Evolutionary conservation across 1,139 yeast genomes (phyloP).

Genomic region (Protomyces macrosporus): DNA sequence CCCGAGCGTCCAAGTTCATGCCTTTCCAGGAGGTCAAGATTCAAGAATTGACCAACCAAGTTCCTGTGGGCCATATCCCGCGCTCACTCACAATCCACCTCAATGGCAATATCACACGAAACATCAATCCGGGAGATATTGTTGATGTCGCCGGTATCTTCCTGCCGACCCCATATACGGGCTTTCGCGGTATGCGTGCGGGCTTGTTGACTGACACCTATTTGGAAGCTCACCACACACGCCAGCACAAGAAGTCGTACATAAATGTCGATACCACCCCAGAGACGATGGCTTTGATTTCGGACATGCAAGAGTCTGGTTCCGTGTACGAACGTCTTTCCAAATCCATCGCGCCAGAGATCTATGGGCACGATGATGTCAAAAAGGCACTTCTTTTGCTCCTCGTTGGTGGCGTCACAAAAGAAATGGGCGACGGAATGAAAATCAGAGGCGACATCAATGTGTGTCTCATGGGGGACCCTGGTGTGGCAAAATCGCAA

Average conservation of each 20-base stretch:
- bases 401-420: conserved; percentile 92
- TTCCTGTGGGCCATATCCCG: conserved; percentile 97
- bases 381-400: conserved; percentile 81
- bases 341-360: conserved; percentile 93
- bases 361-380: conserved; percentile 88
- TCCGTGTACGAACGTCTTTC: conserved; percentile 77
- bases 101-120: conserved; percentile 82
- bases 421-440: conserved; percentile 93
- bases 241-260: conserved; percentile 85
- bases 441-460: conserved; percentile 96
- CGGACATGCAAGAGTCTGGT: conserved; percentile 53
- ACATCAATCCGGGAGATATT: conserved; percentile 88
- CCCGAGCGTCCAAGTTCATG: conserved; percentile 90
- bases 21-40: conserved; percentile 93
- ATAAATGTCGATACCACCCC: conserved; percentile 58
- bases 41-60: conserved; percentile 93
- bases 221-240: conserved; percentile 77
- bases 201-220: conserved; percentile 93
- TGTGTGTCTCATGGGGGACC: conserved; percentile 97
- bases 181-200: conserved; percentile 84
- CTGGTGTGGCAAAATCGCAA: conserved; percentile 99
- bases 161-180: conserved; percentile 92
- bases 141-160: conserved; percentile 90
- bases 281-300: conserved; percentile 54
- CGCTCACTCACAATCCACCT: conserved; percentile 77